These are phyloP conservation scores for Barnettozyma hawaiiensis DNA, from an alignment of 1,139 yeast genomes.

Conservation along the genomic window DNA sequence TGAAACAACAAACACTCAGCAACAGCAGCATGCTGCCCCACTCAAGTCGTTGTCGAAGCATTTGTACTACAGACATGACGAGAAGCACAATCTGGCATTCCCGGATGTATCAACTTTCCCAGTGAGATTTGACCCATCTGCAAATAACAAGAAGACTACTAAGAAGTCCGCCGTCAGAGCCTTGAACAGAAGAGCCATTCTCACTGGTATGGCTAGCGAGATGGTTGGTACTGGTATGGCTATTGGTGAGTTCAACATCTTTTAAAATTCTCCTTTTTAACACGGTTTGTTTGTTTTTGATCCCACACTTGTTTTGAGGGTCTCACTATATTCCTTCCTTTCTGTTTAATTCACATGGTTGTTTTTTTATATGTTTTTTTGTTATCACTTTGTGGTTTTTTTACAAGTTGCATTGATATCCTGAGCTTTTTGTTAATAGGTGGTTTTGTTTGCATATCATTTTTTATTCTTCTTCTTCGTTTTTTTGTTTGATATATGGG, in stretches of 20 bases:
- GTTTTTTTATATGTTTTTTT: background rate
- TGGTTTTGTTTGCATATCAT: constrained; percentile 3
- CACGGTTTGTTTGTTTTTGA: constrained; percentile 1
- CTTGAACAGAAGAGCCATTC: constrained; percentile 41
- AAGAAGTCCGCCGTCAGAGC: constrained; percentile 17
- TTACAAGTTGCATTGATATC: background rate
- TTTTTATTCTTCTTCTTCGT: too few species aligned
- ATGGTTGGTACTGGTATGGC: constrained; percentile 48
- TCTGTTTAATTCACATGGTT: background rate
- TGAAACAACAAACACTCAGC: constrained; percentile 17
- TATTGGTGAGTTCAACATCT: constrained; percentile 40
- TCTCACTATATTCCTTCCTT: background rate
- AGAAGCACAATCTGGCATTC: constrained; percentile 40
- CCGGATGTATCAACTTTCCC: constrained; percentile 27
- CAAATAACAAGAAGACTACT: constrained; percentile 28
- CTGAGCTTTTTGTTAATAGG: background rate
- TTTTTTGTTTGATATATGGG: too few species aligned
- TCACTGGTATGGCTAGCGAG: constrained; percentile 47
- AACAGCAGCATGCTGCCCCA: background rate
- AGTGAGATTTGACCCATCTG: constrained; percentile 25
- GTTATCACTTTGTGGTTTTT: background rate
- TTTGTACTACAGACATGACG: constrained; percentile 42
- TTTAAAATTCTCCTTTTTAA: background rate
- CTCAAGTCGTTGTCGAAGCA: constrained; percentile 32
- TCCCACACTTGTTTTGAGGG: too few species aligned